Conservation (phyloP, 108 stramenopile genomes). For the Mediolabrus comicus region DNA sequence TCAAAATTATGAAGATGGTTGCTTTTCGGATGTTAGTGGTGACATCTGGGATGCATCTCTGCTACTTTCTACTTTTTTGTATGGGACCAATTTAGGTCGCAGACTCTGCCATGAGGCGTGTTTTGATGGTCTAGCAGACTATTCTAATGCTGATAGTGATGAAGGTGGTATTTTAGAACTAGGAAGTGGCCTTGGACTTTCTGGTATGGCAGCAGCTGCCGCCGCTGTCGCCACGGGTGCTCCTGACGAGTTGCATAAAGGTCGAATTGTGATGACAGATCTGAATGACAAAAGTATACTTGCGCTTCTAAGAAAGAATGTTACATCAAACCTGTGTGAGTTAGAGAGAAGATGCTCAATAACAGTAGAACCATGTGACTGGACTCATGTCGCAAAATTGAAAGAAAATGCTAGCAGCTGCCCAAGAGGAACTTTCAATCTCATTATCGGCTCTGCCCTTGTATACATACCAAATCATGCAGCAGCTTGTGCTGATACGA, state of each 20-base stretch:
- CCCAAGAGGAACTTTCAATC: slow-evolving; percentile 26
- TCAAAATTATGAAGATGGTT: slow-evolving; percentile 15
- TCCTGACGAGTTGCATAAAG: neutral
- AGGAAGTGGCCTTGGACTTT: slow-evolving; percentile 34
- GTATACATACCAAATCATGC: slow-evolving; percentile 30
- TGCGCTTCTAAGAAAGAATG: slow-evolving; percentile 17
- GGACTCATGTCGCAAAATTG: slow-evolving; percentile 13
- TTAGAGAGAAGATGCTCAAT: neutral
- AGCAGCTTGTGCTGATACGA: slow-evolving; percentile 27
- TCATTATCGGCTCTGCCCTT: slow-evolving; percentile 30
- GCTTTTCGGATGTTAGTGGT: slow-evolving; percentile 23
- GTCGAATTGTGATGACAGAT: slow-evolving; percentile 24
- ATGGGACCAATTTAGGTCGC: slow-evolving; percentile 23
- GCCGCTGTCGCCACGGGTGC: neutral
- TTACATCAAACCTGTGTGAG: slow-evolving; percentile 3
- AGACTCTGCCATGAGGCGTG: slow-evolving; percentile 17
- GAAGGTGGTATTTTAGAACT: slow-evolving; percentile 34
- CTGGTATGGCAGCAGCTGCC: slow-evolving; percentile 21
- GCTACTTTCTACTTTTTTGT: slow-evolving; percentile 19
- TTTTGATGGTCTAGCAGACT: neutral
- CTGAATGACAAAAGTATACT: slow-evolving; percentile 16
- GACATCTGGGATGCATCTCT: slow-evolving; percentile 29
- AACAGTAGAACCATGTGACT: slow-evolving; percentile 25
- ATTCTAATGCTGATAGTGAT: neutral
- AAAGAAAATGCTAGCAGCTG: neutral